Conservation (phyloP, 2,329 filamentous ascomycete species). For the Penicillium sp. region DNA sequence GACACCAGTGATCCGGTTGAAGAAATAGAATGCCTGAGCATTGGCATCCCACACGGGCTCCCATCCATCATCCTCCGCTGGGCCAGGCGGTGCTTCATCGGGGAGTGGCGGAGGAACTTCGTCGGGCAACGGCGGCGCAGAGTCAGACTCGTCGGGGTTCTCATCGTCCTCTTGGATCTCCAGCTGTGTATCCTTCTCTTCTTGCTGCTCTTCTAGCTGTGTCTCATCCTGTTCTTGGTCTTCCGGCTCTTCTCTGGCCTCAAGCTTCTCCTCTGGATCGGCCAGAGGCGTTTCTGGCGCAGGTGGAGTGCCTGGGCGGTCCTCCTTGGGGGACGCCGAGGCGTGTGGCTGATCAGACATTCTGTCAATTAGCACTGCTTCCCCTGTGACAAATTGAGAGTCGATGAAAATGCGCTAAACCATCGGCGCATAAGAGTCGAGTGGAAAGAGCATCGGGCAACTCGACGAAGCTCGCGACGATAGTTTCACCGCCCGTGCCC, state of each 20-base stretch:
- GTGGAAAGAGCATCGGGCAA: not conserved
- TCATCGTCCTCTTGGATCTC: conserved; percentile 22
- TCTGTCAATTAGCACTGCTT: conserved; percentile 14
- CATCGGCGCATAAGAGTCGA: conserved; percentile 14
- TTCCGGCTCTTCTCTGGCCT: conserved; percentile 25
- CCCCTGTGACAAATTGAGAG: not conserved
- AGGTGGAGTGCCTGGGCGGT: conserved; percentile 84
- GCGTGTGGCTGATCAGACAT: conserved; percentile 24
- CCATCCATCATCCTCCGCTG: conserved; percentile 72
- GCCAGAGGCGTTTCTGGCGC: conserved; percentile 86
- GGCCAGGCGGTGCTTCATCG: conserved; percentile 57
- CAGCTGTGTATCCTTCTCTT: conserved; percentile 13
- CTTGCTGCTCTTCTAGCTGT: conserved; percentile 55
- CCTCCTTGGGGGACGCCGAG: conserved; percentile 58
- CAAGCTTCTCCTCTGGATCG: conserved; percentile 63
- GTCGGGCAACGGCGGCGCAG: conserved; percentile 50
- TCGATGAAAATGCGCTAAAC: not conserved
- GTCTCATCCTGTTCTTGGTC: conserved; percentile 18
- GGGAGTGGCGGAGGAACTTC: conserved; percentile 58
- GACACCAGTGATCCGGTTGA: conserved; percentile 76
- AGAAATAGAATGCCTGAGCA: conserved; percentile 78
- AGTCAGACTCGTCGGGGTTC: conserved; percentile 28
- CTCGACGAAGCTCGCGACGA: conserved; percentile 3
- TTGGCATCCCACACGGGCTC: conserved; percentile 75
- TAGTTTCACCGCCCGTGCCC: conserved; percentile 13